These are phyloP conservation scores for Gossypium bickii DNA, from an alignment of 345 rosid genomes.

Conservation along the genomic window DNA sequence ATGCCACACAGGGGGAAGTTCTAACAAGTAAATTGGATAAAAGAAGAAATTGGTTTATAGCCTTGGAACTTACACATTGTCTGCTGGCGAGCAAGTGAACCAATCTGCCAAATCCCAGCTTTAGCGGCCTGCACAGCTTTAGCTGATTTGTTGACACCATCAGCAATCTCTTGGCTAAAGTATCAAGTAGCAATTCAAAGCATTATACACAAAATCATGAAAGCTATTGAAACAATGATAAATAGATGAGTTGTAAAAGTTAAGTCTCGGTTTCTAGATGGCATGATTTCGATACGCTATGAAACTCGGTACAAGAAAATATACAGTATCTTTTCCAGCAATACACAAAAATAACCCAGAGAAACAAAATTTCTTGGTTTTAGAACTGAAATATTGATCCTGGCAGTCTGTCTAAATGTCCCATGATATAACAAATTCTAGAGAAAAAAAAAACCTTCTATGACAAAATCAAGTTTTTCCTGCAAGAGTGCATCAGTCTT, in stretches of 20 bases:
- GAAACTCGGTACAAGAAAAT: not conserved
- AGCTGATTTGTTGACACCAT: constrained; percentile 87
- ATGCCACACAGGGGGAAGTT: constrained; percentile 10
- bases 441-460: not conserved
- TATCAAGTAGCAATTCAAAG: constrained; percentile 9
- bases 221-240: not conserved
- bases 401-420: not conserved
- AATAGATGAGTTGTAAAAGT: not conserved
- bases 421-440: not conserved
- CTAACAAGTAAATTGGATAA: not conserved
- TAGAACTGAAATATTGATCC: not conserved
- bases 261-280: not conserved
- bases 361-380: not conserved
- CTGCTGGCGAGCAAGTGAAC: constrained; percentile 72
- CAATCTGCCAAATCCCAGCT: constrained; percentile 78
- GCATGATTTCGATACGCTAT: not conserved
- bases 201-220: not conserved
- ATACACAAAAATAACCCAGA: not conserved
- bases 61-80: constrained; percentile 59
- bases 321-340: not conserved
- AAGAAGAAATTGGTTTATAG: not conserved
- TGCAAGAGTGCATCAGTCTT: not conserved
- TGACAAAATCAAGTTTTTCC: not conserved
- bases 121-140: constrained; percentile 87
- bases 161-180: constrained; percentile 79